Evolutionary conservation across 768 basidiomycete genomes (phyloP).

Genomic region (Kwoniella europaea): DNA sequence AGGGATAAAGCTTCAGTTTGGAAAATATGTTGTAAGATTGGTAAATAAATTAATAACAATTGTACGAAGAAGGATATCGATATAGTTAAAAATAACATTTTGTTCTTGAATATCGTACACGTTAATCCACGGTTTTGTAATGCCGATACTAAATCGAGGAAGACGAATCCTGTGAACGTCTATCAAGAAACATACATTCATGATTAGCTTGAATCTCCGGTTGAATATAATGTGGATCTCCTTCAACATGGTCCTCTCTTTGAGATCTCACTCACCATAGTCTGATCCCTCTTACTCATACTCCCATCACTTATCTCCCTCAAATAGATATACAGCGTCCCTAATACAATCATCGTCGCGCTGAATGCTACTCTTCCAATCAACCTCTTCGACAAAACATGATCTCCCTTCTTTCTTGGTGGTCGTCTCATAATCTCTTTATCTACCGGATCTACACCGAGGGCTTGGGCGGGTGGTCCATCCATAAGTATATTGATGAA

Average conservation of each 20-base stretch:
- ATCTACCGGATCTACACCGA: constrained; percentile 96
- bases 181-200: constrained; percentile 53
- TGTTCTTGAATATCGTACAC: constrained; percentile 76
- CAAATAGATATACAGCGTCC: constrained; percentile 84
- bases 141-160: constrained; percentile 94
- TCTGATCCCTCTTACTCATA: constrained; percentile 86
- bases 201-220: not conserved
- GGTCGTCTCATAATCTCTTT: constrained; percentile 89
- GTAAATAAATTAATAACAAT: constrained; percentile 84
- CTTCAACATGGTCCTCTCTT: not conserved
- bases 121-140: constrained; percentile 90
- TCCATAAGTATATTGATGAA: constrained; percentile 99
- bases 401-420: constrained; percentile 88
- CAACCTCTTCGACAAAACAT: constrained; percentile 77
- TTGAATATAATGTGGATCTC: not conserved
- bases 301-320: constrained; percentile 81
- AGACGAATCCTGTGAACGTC: constrained; percentile 97
- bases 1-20: constrained; percentile 81
- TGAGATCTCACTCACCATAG: constrained; percentile 73
- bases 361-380: constrained; percentile 86
- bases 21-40: constrained; percentile 88
- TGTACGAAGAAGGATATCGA: constrained; percentile 82
- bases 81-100: constrained; percentile 86
- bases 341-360: constrained; percentile 85
- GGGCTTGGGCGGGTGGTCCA: constrained; percentile 93